Conservation (phyloP, 768 basidiomycete genomes). For the Mycena sanguinolenta region DNA sequence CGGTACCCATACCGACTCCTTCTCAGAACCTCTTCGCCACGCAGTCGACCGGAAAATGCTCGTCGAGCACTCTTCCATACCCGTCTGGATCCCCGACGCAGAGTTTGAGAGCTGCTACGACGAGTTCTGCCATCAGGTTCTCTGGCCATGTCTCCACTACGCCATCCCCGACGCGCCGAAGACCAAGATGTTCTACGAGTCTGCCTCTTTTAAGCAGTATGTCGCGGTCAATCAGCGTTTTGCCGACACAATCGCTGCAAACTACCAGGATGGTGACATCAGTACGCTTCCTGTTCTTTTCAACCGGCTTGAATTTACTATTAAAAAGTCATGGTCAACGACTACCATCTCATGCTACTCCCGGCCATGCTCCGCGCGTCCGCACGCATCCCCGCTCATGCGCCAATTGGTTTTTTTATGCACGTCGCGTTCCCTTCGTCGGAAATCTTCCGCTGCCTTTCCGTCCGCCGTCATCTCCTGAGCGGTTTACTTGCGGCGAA, state of each 20-base stretch:
- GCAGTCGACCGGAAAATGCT: conserved; percentile 69
- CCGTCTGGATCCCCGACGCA: conserved; percentile 87
- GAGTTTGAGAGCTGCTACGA: conserved; percentile 88
- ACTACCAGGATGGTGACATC: conserved; percentile 91
- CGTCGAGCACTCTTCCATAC: conserved; percentile 51
- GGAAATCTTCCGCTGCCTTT: conserved; percentile 95
- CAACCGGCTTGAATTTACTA: not conserved
- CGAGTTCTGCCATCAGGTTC: conserved; percentile 90
- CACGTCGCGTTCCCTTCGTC: conserved; percentile 97
- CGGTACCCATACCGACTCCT: conserved; percentile 77
- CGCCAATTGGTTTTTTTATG: conserved; percentile 93
- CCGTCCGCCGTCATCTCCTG: conserved; percentile 81
- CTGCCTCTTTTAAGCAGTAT: conserved; percentile 86
- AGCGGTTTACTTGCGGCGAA: conserved; percentile 94
- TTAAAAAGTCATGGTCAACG: conserved; percentile 82
- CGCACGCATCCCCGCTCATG: conserved; percentile 64
- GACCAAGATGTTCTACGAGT: conserved; percentile 86
- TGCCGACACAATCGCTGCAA: conserved; percentile 83
- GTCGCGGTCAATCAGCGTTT: conserved; percentile 92
- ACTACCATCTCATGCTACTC: conserved; percentile 96
- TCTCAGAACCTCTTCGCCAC: conserved; percentile 66
- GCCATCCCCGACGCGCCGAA: conserved; percentile 90
- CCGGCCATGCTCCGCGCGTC: conserved; percentile 86
- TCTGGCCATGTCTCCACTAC: conserved; percentile 92
- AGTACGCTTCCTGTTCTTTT: conserved; percentile 49